phyloP scores from a whole-genome alignment of 495 filamentous ascomycete genomes.

The Pyrenula massariospora region DNA sequence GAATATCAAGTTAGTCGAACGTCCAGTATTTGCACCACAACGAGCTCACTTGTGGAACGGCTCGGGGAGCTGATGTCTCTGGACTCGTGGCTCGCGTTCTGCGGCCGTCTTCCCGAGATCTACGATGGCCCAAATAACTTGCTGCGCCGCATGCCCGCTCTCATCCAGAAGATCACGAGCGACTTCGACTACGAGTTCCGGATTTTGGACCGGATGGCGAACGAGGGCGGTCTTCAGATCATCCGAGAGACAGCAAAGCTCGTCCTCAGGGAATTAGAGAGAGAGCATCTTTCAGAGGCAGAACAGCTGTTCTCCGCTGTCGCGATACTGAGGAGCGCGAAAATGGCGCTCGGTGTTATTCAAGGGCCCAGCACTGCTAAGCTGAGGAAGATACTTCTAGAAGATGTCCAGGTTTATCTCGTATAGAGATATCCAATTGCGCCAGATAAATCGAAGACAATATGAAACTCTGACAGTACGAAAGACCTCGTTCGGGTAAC shows the following conservation, averaged over 20 bases:
- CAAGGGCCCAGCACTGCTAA: neutral
- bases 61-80: slow-evolving; percentile 3
- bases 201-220: slow-evolving; percentile 2
- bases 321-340: slow-evolving; percentile 1
- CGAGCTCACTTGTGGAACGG: neutral
- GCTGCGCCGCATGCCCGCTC: neutral
- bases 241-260: neutral
- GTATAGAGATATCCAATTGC: neutral
- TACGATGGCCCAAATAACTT: slow-evolving; percentile 1
- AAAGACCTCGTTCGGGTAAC: neutral
- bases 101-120: slow-evolving; percentile 3
- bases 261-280: neutral
- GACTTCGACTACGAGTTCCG: slow-evolving; percentile 5
- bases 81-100: slow-evolving; percentile 6
- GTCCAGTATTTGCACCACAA: neutral
- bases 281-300: slow-evolving; percentile 1
- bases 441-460: neutral
- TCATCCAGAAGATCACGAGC: slow-evolving; percentile 3
- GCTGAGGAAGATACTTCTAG: neutral
- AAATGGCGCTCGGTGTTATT: neutral
- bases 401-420: neutral
- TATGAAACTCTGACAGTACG: neutral
- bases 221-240: slow-evolving; percentile 2
- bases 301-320: neutral
- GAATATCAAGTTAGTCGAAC: slow-evolving; percentile 1